Evolutionary conservation across 805 yeast species (phyloP), one percentile per base, ranked within the genome.

Genomic region (Metschnikowia picachoensis): DNA sequence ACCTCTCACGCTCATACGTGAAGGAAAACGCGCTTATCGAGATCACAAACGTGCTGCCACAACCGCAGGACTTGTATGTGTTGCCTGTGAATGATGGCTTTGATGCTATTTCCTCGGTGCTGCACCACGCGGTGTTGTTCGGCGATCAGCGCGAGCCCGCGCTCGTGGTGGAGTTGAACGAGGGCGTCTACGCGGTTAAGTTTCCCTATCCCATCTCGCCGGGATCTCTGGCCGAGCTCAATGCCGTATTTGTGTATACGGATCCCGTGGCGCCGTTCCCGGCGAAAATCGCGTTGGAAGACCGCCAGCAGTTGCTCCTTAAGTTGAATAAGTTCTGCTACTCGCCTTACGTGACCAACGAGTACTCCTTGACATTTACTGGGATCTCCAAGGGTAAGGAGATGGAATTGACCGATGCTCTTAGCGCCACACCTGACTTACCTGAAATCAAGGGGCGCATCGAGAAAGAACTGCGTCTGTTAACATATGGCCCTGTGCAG

Each of bases 171-270:
- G 59, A 58, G 37, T 54, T 59, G 14, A 44, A 37, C 32, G 48
- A 48, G 44, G 48, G 58, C 32, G 47, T 50, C 28, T 82, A 77
- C 62, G 64, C 68, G 47, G 50, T 88, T 29, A 62, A 59, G 31
- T 67, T 90, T 41, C 86, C 87, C 11, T 70, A 72, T 37, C 86
- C 94, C 34, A 67, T 91, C 45, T 76, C 84, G 9, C 87, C 95
- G 27, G 79, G 80, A 31, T 74, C 81, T 20, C 65, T 67, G 30
- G 62, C 73, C 38, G 69, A 73, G 32, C 58, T 92, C 37, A 65
- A 68, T 33, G 66, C 83, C 14, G 72, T 78, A 30, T 65, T 73
- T 49, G 77, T 79, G 2, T 68, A 77, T 46, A 72, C 78, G 30
- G 70, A 74, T 47, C 61, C 68, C 31, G 57, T 83, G 39, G 49